Evolutionary conservation across 2,329 filamentous ascomycete species (phyloP), one percentile per base, ranked within the genome.

Genomic region (Xylaria sp.): DNA sequence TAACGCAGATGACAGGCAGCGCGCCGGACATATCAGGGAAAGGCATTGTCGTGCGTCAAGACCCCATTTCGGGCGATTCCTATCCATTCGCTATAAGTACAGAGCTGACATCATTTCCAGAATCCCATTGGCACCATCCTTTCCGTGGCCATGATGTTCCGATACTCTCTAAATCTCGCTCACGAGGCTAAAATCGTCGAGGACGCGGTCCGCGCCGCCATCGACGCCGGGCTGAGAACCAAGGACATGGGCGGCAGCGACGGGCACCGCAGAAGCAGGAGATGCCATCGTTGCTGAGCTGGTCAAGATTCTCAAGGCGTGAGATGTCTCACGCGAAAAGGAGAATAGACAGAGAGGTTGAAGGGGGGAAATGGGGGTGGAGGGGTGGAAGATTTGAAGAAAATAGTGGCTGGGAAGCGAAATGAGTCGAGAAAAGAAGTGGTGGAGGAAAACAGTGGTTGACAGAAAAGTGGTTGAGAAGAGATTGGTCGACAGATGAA

Each of bases 101-200:
- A 82, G 91, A 43, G 89, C 90, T 57, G 50, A 53, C 50, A 43
- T 53, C 50, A 53, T 53, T 53, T 53, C 50, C 23, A 53, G 50
- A 92, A 92, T 78, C 90, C 90, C 0, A 83, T 92, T 35, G 90
- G 89, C 1, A 87, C 88, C 68, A 52, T 81, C 49, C 49, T 92
- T 40, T 91, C 88, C 52, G 78, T 91, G 25, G 88, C 88, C 58
- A 90, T 92, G 89, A 85, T 92, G 82, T 80, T 92, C 66, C 87
- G 90, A 72, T 92, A 92, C 78, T 91, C 89, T 1, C 82, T 91
- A 12, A 40, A 52, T 52, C 49, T 52, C 49, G 49, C 35, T 21
- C 52, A 84, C 8, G 84, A 91, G 67, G 88, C 89, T 40, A 52
- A 52, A 52, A 52, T 52, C 49, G 35, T 52, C 35, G 49, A 52